A percentile compares a stretch with the other conserved stretches of the same genome.
Evolutionary conservation across 2,329 filamentous ascomycete species (phyloP).

Genomic region (Aspergillus intermedius): DNA sequence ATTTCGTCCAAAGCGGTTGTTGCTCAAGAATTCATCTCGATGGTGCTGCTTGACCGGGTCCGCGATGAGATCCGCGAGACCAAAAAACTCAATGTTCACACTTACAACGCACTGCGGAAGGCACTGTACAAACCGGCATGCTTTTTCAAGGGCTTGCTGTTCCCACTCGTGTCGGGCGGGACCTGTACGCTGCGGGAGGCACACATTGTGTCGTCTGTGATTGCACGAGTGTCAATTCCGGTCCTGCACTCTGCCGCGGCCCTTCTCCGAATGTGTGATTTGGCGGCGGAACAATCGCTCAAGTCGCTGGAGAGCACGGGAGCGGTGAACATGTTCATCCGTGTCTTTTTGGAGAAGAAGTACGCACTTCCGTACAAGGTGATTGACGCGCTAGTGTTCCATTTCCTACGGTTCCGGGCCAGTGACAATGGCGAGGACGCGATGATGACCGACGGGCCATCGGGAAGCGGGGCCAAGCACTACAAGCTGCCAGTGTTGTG

Average conservation of each 20-base stretch:
- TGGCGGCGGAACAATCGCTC: conserved; percentile 82
- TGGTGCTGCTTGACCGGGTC: conserved; percentile 81
- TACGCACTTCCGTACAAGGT: conserved; percentile 94
- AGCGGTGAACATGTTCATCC: conserved; percentile 92
- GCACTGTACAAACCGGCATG: conserved; percentile 86
- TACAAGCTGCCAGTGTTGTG: conserved; percentile 81
- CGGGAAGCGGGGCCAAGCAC: conserved; percentile 46
- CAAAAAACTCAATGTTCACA: conserved; percentile 89
- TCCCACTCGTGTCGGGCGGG: conserved; percentile 76
- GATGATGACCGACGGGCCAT: conserved; percentile 36
- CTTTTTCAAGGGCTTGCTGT: conserved; percentile 95
- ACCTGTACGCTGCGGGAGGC: conserved; percentile 92
- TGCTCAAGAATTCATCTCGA: conserved; percentile 78
- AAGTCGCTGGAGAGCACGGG: conserved; percentile 73
- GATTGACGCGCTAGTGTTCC: conserved; percentile 89
- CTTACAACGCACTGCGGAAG: conserved; percentile 92
- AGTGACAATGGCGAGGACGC: conserved; percentile 53
- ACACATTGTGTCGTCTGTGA: conserved; percentile 79
- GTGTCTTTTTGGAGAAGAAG: conserved; percentile 88
- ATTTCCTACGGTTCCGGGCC: conserved; percentile 84
- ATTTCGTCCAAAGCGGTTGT: conserved; percentile 73
- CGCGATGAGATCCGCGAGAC: conserved; percentile 89
- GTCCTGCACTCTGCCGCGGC: conserved; percentile 90
- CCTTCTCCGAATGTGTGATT: conserved; percentile 85
- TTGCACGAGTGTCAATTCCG: conserved; percentile 77